These are phyloP conservation scores for Trichophyton equinum DNA, from an alignment of 2,329 filamentous ascomycete species.

Conservation along the genomic window DNA sequence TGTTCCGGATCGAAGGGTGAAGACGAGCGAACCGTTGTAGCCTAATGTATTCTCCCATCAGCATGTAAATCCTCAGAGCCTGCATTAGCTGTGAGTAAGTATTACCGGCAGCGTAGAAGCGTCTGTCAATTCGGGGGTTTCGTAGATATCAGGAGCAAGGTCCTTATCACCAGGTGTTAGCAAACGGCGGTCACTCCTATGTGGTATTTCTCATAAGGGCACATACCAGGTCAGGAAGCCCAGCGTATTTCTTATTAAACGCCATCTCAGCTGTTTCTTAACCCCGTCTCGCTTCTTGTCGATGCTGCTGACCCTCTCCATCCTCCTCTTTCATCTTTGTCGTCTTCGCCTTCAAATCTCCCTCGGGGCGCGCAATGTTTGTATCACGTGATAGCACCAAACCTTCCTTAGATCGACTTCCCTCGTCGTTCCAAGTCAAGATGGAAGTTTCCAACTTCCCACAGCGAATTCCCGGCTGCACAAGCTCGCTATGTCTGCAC, in stretches of 20 bases:
- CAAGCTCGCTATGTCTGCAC: too few relatives aligned
- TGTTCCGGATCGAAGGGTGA: constrained; percentile 47
- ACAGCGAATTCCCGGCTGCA: too few relatives aligned
- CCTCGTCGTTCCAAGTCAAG: too few relatives aligned
- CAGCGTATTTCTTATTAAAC: constrained; percentile 68
- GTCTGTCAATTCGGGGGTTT: constrained; percentile 85
- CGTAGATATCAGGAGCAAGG: constrained; percentile 87
- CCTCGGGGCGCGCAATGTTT: neutral
- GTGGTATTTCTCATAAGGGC: neutral
- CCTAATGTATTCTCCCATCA: constrained; percentile 26
- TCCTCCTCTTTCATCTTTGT: neutral
- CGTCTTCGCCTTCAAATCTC: neutral
- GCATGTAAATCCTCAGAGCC: neutral
- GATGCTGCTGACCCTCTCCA: neutral
- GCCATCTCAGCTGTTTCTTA: constrained; percentile 42
- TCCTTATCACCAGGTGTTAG: constrained; percentile 44
- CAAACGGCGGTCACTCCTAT: neutral
- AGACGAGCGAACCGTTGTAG: constrained; percentile 43
- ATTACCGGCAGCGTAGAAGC: constrained; percentile 68
- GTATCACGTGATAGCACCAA: neutral
- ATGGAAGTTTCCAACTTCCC: too few relatives aligned
- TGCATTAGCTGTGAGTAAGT: neutral
- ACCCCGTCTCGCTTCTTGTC: constrained; percentile 10
- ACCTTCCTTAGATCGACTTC: too few relatives aligned
- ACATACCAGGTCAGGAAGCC: constrained; percentile 61